Percentiles rank a stretch among this genome's conserved stretches.
phyloP scores from a whole-genome alignment of 2,329 filamentous ascomycete genomes.

The Aspergillus unguis region DNA sequence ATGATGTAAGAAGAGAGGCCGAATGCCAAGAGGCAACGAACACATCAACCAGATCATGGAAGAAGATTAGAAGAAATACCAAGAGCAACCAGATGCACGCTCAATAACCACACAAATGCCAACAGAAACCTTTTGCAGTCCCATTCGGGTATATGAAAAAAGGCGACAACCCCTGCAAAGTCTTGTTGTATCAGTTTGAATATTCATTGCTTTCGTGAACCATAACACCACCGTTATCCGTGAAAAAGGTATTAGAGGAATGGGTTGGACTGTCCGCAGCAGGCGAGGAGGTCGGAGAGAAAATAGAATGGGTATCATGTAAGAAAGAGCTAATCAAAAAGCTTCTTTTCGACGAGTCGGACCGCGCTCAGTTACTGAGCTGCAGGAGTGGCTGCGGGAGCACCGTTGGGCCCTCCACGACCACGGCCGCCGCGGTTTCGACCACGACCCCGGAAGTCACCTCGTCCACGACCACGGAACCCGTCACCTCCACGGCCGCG shows the following conservation, averaged over 20 bases:
- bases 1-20: conserved; percentile 4
- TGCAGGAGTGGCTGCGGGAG: conserved; percentile 20
- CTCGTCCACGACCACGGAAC: conserved; percentile 37
- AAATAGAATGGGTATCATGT: conserved; percentile 10
- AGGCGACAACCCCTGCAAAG: conserved; percentile 9
- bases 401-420: conserved; percentile 28
- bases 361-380: conserved; percentile 3
- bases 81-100: conserved; percentile 34
- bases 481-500: conserved; percentile 38
- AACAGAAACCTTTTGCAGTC: conserved; percentile 27
- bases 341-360: neutral
- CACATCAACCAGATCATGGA: conserved; percentile 6
- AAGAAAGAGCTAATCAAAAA: neutral
- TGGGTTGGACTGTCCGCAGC: conserved; percentile 8
- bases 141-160: conserved; percentile 10
- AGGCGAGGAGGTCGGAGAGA: conserved; percentile 4
- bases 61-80: conserved; percentile 15
- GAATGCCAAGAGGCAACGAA: conserved; percentile 5
- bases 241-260: conserved; percentile 20
- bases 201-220: conserved; percentile 38
- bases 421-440: conserved; percentile 15
- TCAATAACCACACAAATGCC: conserved; percentile 34
- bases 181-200: conserved; percentile 21
- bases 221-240: conserved; percentile 32
- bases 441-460: conserved; percentile 13